Evolutionary conservation across 345 rosid species (phyloP).

Genomic region (Lepidium africanum): DNA sequence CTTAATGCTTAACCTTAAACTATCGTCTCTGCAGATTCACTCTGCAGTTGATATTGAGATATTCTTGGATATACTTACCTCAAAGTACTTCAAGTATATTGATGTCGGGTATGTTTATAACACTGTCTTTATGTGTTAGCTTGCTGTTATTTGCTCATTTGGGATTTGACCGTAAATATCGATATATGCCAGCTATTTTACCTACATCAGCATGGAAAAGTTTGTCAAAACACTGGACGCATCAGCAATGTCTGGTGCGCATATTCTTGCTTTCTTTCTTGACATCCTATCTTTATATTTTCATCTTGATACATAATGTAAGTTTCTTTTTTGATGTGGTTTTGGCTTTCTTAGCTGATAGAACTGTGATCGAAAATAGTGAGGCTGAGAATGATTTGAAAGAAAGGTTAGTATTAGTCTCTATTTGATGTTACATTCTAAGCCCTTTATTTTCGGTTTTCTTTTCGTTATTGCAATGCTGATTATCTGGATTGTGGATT

Average conservation of each 20-base stretch:
- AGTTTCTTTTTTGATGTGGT: neutral
- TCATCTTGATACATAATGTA: neutral
- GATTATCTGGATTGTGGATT: conserved; percentile 5
- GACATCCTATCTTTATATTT: neutral
- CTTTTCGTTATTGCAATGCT: neutral
- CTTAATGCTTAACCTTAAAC: too few species aligned
- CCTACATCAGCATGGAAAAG: conserved; percentile 70
- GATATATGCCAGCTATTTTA: conserved; percentile 50
- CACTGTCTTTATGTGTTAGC: neutral
- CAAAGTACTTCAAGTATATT: conserved; percentile 67
- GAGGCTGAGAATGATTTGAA: conserved; percentile 23
- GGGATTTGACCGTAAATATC: neutral
- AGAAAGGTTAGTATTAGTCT: conserved; percentile 40
- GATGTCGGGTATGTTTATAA: conserved; percentile 58
- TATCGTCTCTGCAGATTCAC: conserved; percentile 41
- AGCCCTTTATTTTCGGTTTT: neutral
- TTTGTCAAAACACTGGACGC: conserved; percentile 45
- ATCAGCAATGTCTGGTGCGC: conserved; percentile 35
- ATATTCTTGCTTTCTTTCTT: neutral
- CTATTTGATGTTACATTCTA: neutral
- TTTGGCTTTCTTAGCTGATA: conserved; percentile 23
- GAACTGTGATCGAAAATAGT: neutral
- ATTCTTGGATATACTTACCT: conserved; percentile 43
- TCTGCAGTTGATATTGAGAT: conserved; percentile 35
- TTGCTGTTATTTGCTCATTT: neutral